Conservation (phyloP, 2,329 filamentous ascomycete genomes). For the Claviceps humidiphila region DNA sequence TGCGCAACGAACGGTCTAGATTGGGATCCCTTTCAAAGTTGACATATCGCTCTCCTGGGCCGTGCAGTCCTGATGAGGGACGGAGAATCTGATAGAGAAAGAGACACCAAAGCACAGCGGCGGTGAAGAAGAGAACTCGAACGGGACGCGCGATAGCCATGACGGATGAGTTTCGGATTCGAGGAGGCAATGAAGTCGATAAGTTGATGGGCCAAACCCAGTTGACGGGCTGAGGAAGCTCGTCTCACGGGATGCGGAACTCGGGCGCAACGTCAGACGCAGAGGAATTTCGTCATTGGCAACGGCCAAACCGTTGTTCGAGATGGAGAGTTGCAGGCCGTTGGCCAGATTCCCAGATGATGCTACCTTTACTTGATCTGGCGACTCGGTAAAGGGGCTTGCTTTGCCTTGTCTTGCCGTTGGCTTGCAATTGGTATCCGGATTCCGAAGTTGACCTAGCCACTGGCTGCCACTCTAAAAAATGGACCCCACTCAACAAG, state of each 20-base stretch:
- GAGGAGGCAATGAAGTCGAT: neutral
- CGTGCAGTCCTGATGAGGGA: conserved; percentile 33
- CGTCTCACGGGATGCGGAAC: neutral
- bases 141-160: conserved; percentile 85
- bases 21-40: conserved; percentile 72
- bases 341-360: neutral
- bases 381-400: neutral
- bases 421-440: neutral
- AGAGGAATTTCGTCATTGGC: neutral
- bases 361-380: neutral
- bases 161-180: neutral
- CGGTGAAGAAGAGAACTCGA: conserved; percentile 60
- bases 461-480: neutral
- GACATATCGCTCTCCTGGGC: conserved; percentile 27
- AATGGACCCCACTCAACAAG: neutral
- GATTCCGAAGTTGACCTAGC: neutral
- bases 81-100: conserved; percentile 65
- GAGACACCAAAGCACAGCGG: conserved; percentile 62
- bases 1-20: conserved; percentile 56
- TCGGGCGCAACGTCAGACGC: neutral
- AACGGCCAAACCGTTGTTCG: neutral
- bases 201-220: neutral
- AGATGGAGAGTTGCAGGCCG: neutral
- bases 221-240: neutral
- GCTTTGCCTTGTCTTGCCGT: neutral